Percentiles rank a stretch among this genome's conserved stretches.
phyloP scores from a whole-genome alignment of 2,329 filamentous ascomycete species.

The Periconia sp. region DNA sequence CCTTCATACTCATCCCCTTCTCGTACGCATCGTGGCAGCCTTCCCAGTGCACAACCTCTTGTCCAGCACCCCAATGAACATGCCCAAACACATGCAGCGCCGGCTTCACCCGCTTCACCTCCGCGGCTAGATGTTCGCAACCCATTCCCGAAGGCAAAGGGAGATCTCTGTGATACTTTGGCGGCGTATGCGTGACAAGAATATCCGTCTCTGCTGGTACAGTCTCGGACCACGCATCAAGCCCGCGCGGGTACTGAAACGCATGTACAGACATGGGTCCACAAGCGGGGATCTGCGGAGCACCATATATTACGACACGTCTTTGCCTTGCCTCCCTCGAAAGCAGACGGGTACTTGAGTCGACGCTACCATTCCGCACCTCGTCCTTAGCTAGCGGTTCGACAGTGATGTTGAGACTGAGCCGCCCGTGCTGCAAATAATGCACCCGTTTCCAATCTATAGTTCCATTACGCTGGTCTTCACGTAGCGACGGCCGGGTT shows the following conservation, averaged over 20 bases:
- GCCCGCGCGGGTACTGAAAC: slow-evolving; percentile 70
- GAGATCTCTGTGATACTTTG: slow-evolving; percentile 69
- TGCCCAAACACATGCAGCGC: slow-evolving; percentile 83
- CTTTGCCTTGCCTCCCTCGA: slow-evolving; percentile 40
- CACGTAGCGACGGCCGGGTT: slow-evolving; percentile 53
- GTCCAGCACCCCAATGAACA: slow-evolving; percentile 74
- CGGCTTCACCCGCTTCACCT: slow-evolving; percentile 74
- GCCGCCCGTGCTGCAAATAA: slow-evolving; percentile 72
- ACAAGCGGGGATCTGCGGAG: slow-evolving; percentile 75
- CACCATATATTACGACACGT: slow-evolving; percentile 73
- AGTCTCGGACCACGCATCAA: slow-evolving; percentile 71
- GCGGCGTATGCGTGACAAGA: slow-evolving; percentile 79
- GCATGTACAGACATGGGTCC: slow-evolving; percentile 68
- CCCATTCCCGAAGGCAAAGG: slow-evolving; percentile 64
- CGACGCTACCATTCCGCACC: slow-evolving; percentile 2
- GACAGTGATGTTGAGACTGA: slow-evolving; percentile 58
- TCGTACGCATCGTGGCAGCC: slow-evolving; percentile 72
- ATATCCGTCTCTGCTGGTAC: slow-evolving; percentile 75
- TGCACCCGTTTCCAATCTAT: slow-evolving; percentile 69
- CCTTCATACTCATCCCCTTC: slow-evolving; percentile 53
- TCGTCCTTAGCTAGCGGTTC: slow-evolving; percentile 5
- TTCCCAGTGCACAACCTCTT: slow-evolving; percentile 73
- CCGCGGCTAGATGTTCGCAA: slow-evolving; percentile 69
- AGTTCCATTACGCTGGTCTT: slow-evolving; percentile 56
- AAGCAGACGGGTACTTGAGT: slow-evolving; percentile 23